Evolutionary conservation across 2,329 filamentous ascomycete species (phyloP), one percentile per base, ranked within the genome.

Genomic region (Hypoxylon sp.): DNA sequence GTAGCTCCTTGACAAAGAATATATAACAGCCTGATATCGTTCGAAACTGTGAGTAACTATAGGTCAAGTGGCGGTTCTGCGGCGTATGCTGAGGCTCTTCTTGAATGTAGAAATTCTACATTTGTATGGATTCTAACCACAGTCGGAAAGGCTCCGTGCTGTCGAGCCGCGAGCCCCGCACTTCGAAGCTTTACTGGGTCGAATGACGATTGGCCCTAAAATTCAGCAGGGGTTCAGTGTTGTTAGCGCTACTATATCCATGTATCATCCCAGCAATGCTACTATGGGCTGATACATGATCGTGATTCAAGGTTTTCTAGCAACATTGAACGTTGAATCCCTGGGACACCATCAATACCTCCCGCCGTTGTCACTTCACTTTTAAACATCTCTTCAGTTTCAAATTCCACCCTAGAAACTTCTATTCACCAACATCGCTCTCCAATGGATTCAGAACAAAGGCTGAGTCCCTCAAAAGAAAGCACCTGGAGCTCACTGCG

Each of bases 191-290:
- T 27, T 37, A 11, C 8, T 33, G 30, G 44, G 30, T 22, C 20
- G 33, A 46, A 35, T 53, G 48, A 31, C 40, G 49, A 62, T 62
- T 55, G 42, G 51, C 14, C 31, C 50, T 22, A 20, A 37, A 57
- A 46, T 22, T 42, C 42, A 11, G 40, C 40, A 20, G 40, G 54
- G 55, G 4, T 46, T 30, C 8, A 50, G n/a, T 8, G 8, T 27
- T 27, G 7, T 31, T 51, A 40, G 25, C 30, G 17, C 40, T 17
- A 11, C n/a, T 6, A 42, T 6, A 42, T 20, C n/a, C 40, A 2
- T 56, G 22, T 31, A 57, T 37, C 17, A 8, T 27, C 11, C 10
- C 27, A 20, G 22, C 49, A 51, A 20, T 10, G 14, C 6, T 31
- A 37, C 10, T 53, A 53, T 53, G 50, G 20, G 17, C n/a, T 37